phyloP scores from a whole-genome alignment of 1,284 basidiomycete species.

The Cutaneotrichosporon dermatis region DNA sequence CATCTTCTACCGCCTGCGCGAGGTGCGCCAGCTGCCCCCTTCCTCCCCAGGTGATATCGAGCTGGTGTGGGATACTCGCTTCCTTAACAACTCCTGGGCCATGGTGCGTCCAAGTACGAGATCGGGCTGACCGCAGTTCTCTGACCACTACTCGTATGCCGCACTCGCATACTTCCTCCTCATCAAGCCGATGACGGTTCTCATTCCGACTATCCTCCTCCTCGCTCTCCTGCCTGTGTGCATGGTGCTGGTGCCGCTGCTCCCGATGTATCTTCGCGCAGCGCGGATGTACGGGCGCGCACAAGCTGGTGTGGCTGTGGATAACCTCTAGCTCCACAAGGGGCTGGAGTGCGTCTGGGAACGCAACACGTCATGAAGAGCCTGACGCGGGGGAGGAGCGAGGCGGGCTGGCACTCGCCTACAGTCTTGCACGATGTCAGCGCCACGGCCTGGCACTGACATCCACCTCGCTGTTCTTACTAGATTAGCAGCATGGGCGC shows the following conservation, averaged over 20 bases:
- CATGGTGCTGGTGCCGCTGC: slow-evolving; percentile 28
- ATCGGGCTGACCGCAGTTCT: slow-evolving; percentile 23
- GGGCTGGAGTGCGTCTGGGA: too few species aligned
- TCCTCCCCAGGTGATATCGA: slow-evolving; percentile 3
- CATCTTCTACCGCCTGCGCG: slow-evolving; percentile 36
- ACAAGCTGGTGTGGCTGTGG: slow-evolving; percentile 44
- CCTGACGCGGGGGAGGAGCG: too few species aligned
- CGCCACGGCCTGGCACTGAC: too few species aligned
- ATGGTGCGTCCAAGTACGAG: slow-evolving; percentile 32
- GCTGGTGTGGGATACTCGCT: slow-evolving; percentile 41
- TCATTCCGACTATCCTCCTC: slow-evolving; percentile 41
- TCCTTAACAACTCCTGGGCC: slow-evolving; percentile 43
- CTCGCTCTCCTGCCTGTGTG: slow-evolving; percentile 35
- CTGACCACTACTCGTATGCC: slow-evolving; percentile 46
- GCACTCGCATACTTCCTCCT: slow-evolving; percentile 47
- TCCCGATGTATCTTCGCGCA: slow-evolving; percentile 39
- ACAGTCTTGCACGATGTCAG: too few species aligned
- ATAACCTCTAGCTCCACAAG: slow-evolving; percentile 28
- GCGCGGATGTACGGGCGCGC: slow-evolving; percentile 38
- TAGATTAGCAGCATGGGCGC: too few species aligned
- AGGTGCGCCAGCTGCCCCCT: background rate
- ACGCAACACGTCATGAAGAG: too few species aligned
- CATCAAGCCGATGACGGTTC: slow-evolving; percentile 44
- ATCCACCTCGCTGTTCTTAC: too few species aligned
- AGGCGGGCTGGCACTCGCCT: too few species aligned